Evolutionary conservation across 768 basidiomycete species (phyloP).

Genomic region (Sarcodon sp.): DNA sequence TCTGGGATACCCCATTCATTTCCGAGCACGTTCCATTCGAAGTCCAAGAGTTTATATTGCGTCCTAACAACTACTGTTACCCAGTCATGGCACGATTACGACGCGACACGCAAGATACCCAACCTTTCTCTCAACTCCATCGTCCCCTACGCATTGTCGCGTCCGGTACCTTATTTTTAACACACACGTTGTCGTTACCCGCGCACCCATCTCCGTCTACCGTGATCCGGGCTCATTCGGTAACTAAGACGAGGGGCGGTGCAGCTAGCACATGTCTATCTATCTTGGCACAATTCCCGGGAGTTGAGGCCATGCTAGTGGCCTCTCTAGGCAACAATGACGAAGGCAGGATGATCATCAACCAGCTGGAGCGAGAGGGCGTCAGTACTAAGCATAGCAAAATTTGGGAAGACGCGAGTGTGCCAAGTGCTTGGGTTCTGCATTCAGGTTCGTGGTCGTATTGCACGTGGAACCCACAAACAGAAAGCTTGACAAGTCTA

Average conservation of each 20-base stretch:
- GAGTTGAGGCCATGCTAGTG: conserved; percentile 54
- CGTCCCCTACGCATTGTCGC: conserved; percentile 60
- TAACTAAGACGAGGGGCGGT: conserved; percentile 56
- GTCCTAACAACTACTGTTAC: no score
- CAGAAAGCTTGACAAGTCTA: background rate
- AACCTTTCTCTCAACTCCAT: conserved; percentile 2
- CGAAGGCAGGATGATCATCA: conserved; percentile 50
- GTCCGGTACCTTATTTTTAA: conserved; percentile 70
- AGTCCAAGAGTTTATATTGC: no score
- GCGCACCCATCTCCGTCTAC: conserved; percentile 43
- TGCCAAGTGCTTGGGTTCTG: conserved; percentile 75
- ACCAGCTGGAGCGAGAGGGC: conserved; percentile 52
- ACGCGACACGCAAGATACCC: conserved; percentile 13
- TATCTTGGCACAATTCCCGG: conserved; percentile 57
- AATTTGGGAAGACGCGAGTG: conserved; percentile 55
- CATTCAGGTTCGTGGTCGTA: conserved; percentile 40
- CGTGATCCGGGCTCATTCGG: conserved; percentile 59
- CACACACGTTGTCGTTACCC: conserved; percentile 55
- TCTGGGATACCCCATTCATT: no score
- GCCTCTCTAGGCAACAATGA: conserved; percentile 64
- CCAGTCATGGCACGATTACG: conserved; percentile 16
- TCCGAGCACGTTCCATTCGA: no score
- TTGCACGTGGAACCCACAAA: background rate
- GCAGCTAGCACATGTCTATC: conserved; percentile 60
- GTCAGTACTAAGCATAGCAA: conserved; percentile 67